Percentiles rank a stretch among this genome's conserved stretches.
Evolutionary conservation across 2,329 filamentous ascomycete genomes (phyloP).

Genomic region (Neodidymelliopsis sp.): DNA sequence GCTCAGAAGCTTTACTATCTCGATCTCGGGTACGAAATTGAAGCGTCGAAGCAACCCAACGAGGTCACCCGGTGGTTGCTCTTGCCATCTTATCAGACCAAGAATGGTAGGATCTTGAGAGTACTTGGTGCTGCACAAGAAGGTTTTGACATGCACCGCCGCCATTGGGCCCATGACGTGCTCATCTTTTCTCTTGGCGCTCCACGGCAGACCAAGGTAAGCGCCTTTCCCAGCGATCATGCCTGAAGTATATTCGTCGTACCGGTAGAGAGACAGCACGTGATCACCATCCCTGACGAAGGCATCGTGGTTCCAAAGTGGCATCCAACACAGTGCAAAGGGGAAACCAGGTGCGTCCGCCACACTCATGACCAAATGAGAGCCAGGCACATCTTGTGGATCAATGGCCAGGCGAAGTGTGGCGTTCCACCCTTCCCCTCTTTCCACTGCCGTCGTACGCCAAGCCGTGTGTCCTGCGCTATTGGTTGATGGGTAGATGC

Average conservation of each 20-base stretch:
- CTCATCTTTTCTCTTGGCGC: conserved; percentile 75
- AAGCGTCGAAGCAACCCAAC: conserved; percentile 79
- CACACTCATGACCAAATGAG: conserved; percentile 89
- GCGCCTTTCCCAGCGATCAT: conserved; percentile 78
- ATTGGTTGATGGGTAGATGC: conserved; percentile 88
- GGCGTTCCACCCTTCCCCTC: conserved; percentile 85
- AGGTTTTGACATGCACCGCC: conserved; percentile 79
- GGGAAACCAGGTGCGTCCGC: conserved; percentile 86
- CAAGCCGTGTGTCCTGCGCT: conserved; percentile 80
- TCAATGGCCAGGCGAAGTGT: conserved; percentile 82
- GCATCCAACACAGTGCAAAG: conserved; percentile 91
- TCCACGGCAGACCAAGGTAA: conserved; percentile 86
- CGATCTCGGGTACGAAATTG: conserved; percentile 94
- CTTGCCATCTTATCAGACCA: conserved; percentile 85
- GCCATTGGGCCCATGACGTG: conserved; percentile 75
- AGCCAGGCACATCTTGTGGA: conserved; percentile 78
- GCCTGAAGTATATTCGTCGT: conserved; percentile 88
- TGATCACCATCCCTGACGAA: conserved; percentile 89
- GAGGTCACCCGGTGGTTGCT: conserved; percentile 74
- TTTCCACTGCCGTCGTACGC: conserved; percentile 81
- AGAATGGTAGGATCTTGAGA: conserved; percentile 90
- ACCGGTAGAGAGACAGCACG: conserved; percentile 81
- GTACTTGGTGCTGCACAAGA: conserved; percentile 91
- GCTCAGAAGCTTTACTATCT: conserved; percentile 91
- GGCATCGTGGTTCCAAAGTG: conserved; percentile 89